phyloP scores from a whole-genome alignment of 2,329 filamentous ascomycete genomes.

The Gnomoniopsis sp. region DNA sequence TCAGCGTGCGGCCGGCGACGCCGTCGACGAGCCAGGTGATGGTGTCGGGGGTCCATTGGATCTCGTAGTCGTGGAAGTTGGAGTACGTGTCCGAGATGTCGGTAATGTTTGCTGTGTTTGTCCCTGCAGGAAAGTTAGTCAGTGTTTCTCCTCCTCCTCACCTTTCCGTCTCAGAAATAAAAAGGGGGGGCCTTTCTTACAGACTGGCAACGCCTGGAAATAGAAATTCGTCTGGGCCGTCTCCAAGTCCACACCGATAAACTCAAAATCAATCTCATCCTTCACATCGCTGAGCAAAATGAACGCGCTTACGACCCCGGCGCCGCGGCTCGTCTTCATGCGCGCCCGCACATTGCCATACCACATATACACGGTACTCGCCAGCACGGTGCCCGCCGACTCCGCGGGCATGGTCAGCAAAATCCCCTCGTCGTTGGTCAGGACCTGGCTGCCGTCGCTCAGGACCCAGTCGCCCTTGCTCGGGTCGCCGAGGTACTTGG shows the following conservation, averaged over 20 bases:
- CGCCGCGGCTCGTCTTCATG: conserved; percentile 78
- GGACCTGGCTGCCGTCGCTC: conserved; percentile 67
- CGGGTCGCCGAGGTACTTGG: conserved; percentile 82
- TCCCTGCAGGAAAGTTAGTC: conserved; percentile 48
- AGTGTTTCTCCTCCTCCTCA: too few species aligned
- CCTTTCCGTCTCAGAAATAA: not conserved
- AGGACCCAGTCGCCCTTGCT: conserved; percentile 82
- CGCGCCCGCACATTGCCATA: conserved; percentile 88
- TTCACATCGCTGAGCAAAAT: conserved; percentile 94
- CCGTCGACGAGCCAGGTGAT: conserved; percentile 89
- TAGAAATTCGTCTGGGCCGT: conserved; percentile 94
- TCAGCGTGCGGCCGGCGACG: conserved; percentile 67
- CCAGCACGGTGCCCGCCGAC: conserved; percentile 83
- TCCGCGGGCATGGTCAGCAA: conserved; percentile 86
- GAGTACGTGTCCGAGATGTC: conserved; percentile 64
- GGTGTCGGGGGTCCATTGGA: conserved; percentile 85
- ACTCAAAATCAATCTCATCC: conserved; percentile 98
- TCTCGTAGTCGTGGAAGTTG: conserved; percentile 85
- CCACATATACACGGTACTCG: conserved; percentile 87
- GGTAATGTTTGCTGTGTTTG: conserved; percentile 70
- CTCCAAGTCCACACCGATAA: conserved; percentile 74
- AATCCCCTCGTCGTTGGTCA: conserved; percentile 60
- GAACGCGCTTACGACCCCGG: conserved; percentile 94
- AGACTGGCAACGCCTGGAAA: conserved; percentile 88
- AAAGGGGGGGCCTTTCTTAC: conserved; percentile 49